These are phyloP conservation scores for Fusarium continuum DNA, from an alignment of 2,329 filamentous ascomycete genomes.

Conservation along the genomic window DNA sequence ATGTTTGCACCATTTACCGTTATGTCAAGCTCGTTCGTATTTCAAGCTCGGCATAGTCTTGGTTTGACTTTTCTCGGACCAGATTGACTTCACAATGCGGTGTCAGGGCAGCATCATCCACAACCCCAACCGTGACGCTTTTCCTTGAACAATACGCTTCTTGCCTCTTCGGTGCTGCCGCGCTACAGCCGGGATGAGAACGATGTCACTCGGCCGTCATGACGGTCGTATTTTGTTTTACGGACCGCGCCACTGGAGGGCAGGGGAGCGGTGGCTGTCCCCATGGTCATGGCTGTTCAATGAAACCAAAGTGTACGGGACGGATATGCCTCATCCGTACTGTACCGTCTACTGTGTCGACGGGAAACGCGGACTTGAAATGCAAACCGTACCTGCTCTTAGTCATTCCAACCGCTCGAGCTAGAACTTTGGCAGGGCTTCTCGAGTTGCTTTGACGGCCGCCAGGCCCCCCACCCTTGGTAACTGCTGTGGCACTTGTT, in stretches of 20 bases:
- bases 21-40: not conserved
- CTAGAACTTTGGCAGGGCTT: slow-evolving; percentile 43
- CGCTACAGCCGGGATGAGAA: slow-evolving; percentile 27
- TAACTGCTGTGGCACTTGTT: slow-evolving; percentile 29
- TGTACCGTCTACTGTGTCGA: not conserved
- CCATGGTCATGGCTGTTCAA: slow-evolving; percentile 1
- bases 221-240: slow-evolving; percentile 17
- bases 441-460: slow-evolving; percentile 33
- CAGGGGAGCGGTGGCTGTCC: slow-evolving; percentile 20
- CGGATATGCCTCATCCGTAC: slow-evolving; percentile 7
- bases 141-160: slow-evolving; percentile 8
- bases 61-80: slow-evolving; percentile 6
- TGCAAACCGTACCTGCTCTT: slow-evolving; percentile 10
- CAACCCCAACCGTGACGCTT: slow-evolving; percentile 7
- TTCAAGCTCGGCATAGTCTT: not conserved
- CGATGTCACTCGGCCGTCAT: slow-evolving; percentile 26
- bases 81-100: slow-evolving; percentile 16
- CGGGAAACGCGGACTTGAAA: not conserved
- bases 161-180: slow-evolving; percentile 33
- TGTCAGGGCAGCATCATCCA: slow-evolving; percentile 41
- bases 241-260: slow-evolving; percentile 21
- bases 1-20: not conserved
- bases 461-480: slow-evolving; percentile 26
- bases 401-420: slow-evolving; percentile 26
- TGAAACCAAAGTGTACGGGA: slow-evolving; percentile 1